These are phyloP conservation scores for Didymella exigua DNA, from an alignment of 2,329 filamentous ascomycete genomes.

Conservation along the genomic window DNA sequence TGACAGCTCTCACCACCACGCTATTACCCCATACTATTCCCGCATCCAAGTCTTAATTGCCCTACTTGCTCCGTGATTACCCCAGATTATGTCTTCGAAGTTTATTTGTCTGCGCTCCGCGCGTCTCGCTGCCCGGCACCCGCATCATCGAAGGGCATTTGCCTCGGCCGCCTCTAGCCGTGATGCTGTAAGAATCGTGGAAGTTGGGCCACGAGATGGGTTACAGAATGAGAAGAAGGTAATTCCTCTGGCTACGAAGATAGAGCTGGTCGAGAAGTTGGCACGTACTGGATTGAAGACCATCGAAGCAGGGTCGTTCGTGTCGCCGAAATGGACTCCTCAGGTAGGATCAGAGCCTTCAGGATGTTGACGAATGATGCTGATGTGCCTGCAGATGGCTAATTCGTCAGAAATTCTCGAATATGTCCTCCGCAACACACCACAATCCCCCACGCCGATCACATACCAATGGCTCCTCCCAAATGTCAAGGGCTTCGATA, in stretches of 20 bases:
- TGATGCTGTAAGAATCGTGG: constrained; percentile 67
- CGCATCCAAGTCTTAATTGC: constrained; percentile 9
- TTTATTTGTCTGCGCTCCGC: constrained; percentile 40
- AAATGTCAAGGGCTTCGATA: constrained; percentile 73
- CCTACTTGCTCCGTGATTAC: constrained; percentile 3
- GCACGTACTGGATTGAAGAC: constrained; percentile 70
- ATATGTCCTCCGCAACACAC: constrained; percentile 66
- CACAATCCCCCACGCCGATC: constrained; percentile 60
- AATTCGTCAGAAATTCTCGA: constrained; percentile 76
- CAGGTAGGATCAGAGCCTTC: constrained; percentile 59
- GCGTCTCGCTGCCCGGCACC: constrained; percentile 45
- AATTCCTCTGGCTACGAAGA: constrained; percentile 74
- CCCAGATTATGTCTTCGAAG: constrained; percentile 37
- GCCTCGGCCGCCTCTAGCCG: constrained; percentile 42
- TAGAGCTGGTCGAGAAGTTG: constrained; percentile 74
- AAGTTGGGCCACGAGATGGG: constrained; percentile 86
- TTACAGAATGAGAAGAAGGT: constrained; percentile 80
- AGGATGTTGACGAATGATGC: constrained; percentile 47
- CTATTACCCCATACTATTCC: constrained; percentile 13
- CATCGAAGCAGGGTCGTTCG: constrained; percentile 83
- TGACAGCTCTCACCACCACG: constrained; percentile 12
- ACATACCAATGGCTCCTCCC: constrained; percentile 83
- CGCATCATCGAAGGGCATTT: constrained; percentile 35
- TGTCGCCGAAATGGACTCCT: constrained; percentile 83
- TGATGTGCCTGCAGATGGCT: constrained; percentile 66